Evolutionary conservation across 495 filamentous ascomycete genomes (phyloP).

Genomic region (Aspergillus ellipticus): DNA sequence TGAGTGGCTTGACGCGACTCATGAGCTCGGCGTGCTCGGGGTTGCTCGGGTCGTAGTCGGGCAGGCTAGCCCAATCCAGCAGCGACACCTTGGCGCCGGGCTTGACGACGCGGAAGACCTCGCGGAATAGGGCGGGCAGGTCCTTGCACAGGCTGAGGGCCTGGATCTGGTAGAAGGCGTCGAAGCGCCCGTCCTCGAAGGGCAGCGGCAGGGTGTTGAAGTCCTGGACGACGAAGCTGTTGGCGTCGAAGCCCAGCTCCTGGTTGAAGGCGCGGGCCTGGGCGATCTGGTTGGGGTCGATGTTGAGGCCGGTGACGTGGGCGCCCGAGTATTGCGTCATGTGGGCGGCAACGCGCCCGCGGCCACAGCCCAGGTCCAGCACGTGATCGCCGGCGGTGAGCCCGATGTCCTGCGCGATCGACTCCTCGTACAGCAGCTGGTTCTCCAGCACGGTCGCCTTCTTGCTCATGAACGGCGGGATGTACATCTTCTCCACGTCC

Average conservation of each 20-base stretch:
- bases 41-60: slow-evolving; percentile 52
- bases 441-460: slow-evolving; percentile 48
- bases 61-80: slow-evolving; percentile 58
- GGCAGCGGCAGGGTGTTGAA: slow-evolving; percentile 58
- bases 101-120: slow-evolving; percentile 55
- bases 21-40: slow-evolving; percentile 54
- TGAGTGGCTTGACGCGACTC: slow-evolving; percentile 59
- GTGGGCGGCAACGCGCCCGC: slow-evolving; percentile 59
- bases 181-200: slow-evolving; percentile 52
- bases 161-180: slow-evolving; percentile 64
- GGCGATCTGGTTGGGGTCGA: slow-evolving; percentile 58
- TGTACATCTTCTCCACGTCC: slow-evolving; percentile 68
- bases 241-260: slow-evolving; percentile 40
- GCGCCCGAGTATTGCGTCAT: slow-evolving; percentile 55
- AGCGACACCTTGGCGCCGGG: slow-evolving; percentile 55
- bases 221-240: slow-evolving; percentile 54
- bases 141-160: slow-evolving; percentile 60
- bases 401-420: slow-evolving; percentile 51
- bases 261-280: slow-evolving; percentile 53
- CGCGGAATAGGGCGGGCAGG: slow-evolving; percentile 45
- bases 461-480: slow-evolving; percentile 59
- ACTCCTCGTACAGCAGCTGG: slow-evolving; percentile 59
- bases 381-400: slow-evolving; percentile 49
- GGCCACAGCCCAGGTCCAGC: slow-evolving; percentile 58
- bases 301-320: slow-evolving; percentile 57